Percentiles rank a stretch among this genome's conserved stretches.
These are phyloP conservation scores for Phytophthora pinifolia DNA, from an alignment of 352 stramenopile species.

Conservation along the genomic window DNA sequence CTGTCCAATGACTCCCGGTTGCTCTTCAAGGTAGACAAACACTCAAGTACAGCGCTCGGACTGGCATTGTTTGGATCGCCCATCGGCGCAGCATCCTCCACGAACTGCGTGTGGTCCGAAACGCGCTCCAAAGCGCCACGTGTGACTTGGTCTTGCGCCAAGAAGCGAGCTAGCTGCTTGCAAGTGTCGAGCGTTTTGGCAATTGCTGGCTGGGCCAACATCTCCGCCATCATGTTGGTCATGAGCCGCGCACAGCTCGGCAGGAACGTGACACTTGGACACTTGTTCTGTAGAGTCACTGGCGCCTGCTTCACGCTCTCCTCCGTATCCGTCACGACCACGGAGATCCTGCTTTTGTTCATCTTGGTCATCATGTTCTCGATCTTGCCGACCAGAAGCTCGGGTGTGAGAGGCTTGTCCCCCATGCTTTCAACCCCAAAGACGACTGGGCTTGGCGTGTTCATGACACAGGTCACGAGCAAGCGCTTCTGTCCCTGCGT, in stretches of 20 bases:
- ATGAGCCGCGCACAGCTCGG: conserved; percentile 64
- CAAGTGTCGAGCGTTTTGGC: conserved; percentile 41
- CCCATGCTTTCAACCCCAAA: conserved; percentile 67
- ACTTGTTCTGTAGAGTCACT: conserved; percentile 50
- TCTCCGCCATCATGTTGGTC: conserved; percentile 57
- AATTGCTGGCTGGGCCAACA: conserved; percentile 47
- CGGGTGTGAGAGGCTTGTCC: conserved; percentile 40
- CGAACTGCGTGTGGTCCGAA: conserved; percentile 45
- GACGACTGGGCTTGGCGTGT: conserved; percentile 46
- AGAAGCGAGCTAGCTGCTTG: conserved; percentile 44
- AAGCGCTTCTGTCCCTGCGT: conserved; percentile 37
- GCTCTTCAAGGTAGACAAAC: conserved; percentile 49
- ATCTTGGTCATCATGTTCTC: conserved; percentile 64
- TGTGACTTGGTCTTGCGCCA: conserved; percentile 46
- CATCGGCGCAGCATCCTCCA: conserved; percentile 27
- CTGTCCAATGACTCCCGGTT: conserved; percentile 63
- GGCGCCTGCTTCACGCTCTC: conserved; percentile 58
- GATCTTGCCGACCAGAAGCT: conserved; percentile 56
- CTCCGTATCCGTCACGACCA: conserved; percentile 58
- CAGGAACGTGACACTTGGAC: conserved; percentile 60
- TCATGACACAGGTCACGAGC: conserved; percentile 58
- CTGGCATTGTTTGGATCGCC: conserved; percentile 34
- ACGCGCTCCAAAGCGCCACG: conserved; percentile 50
- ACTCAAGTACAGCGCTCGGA: conserved; percentile 46
- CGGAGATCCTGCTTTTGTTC: conserved; percentile 50